Percentiles rank a stretch among this genome's conserved stretches.
phyloP scores from a whole-genome alignment of 2,329 filamentous ascomycete species.

The Tolypocladium album region DNA sequence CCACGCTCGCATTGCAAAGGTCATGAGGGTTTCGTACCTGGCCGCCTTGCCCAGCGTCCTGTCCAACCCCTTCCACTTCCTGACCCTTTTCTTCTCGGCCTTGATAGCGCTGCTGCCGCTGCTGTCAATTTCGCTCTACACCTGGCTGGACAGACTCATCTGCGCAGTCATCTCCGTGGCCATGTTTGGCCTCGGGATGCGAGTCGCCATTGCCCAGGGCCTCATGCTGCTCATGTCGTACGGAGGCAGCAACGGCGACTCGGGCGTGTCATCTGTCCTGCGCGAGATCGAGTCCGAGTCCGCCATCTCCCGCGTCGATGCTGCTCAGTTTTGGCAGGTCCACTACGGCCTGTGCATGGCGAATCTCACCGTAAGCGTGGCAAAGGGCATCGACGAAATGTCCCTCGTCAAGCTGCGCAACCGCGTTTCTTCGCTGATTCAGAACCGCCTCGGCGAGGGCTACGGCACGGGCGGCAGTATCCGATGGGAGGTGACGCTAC shows the following conservation, averaged over 20 bases:
- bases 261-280: constrained; percentile 61
- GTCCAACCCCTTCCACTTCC: constrained; percentile 88
- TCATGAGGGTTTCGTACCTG: constrained; percentile 79
- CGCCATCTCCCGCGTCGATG: constrained; percentile 65
- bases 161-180: constrained; percentile 71
- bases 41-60: constrained; percentile 75
- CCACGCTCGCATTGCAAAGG: constrained; percentile 82
- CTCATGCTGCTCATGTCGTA: constrained; percentile 97
- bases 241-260: constrained; percentile 23
- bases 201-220: constrained; percentile 75
- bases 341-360: constrained; percentile 97
- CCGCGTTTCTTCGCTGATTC: constrained; percentile 66
- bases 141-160: constrained; percentile 73
- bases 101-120: constrained; percentile 74
- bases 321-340: constrained; percentile 96
- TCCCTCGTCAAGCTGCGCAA: constrained; percentile 63
- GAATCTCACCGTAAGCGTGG: constrained; percentile 71
- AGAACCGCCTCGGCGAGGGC: constrained; percentile 76
- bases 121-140: constrained; percentile 68
- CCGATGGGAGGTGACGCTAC: constrained; percentile 88
- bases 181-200: constrained; percentile 81
- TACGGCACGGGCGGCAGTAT: constrained; percentile 71
- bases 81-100: constrained; percentile 78
- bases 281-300: constrained; percentile 76
- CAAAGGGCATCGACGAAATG: constrained; percentile 54